Conservation (phyloP, 1,139 yeast species). For the Yamadazyma taylorii region DNA sequence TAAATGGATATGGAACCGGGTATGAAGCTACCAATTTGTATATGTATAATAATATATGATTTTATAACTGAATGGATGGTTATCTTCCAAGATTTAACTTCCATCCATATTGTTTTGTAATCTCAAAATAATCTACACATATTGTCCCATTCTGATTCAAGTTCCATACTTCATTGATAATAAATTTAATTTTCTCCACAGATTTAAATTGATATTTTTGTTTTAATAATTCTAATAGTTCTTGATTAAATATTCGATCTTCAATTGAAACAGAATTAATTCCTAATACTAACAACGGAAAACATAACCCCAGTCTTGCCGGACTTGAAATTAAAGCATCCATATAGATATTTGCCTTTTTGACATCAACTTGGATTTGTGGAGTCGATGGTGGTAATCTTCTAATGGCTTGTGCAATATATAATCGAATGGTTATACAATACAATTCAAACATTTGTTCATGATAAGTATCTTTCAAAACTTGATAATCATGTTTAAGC, state of each 20-base stretch:
- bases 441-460: conserved; percentile 6
- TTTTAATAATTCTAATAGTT: conserved; percentile 2
- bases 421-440: conserved; percentile 3
- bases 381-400: conserved; percentile 10
- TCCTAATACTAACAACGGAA: conserved; percentile 9
- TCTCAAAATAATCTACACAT: conserved; percentile 13
- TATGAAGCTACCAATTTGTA: not conserved
- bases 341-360: conserved; percentile 2
- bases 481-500: conserved; percentile 5
- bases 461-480: conserved; percentile 6
- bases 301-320: conserved; percentile 10
- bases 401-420: conserved; percentile 5
- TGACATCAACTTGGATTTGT: conserved; percentile 7
- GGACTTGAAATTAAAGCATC: conserved; percentile 6
- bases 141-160: conserved; percentile 8
- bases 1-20: not conserved
- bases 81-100: conserved; percentile 12
- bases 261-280: conserved; percentile 5
- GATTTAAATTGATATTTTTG: conserved; percentile 8
- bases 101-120: conserved; percentile 13
- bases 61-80: no score
- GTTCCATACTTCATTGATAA: conserved; percentile 10
- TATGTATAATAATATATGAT: no score
- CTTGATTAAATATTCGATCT: conserved; percentile 2
- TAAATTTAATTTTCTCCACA: conserved; percentile 6